Evolutionary conservation across 2,329 filamentous ascomycete species (phyloP), one percentile per base, ranked within the genome.

Genomic region (Helotiales sp.): DNA sequence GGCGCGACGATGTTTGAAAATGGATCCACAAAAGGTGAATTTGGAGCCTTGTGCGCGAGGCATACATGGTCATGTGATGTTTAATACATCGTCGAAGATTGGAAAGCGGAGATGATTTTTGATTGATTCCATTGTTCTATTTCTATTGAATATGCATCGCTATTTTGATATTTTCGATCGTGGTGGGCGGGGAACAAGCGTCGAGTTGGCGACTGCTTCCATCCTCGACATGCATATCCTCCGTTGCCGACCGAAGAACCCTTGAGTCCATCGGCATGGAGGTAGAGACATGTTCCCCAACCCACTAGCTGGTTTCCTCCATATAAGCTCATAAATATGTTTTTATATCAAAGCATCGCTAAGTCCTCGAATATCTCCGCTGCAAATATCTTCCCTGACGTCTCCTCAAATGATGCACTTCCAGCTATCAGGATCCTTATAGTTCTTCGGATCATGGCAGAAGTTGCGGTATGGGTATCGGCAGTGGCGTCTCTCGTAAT

Each of bases 391-490:
- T n/a, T n/a, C 4, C 5, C 40, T 24, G 1, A 10, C 15, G 8
- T 15, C 5, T 29, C 40, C 13, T 50, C 13, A 24, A 51, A 9
- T 54, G 52, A 66, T 49, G 49, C 64, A 66, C 31, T 53, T 57
- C 64, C 64, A 66, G 19, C 59, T 55, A 29, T 58, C 54, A 4
- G 55, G 51, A n/a, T 46, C 49, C 25, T 42, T 42, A 19, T 55
- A 50, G 17, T 59, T 59, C 22, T 40, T 40, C 13, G 52, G 40
- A 46, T 59, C 61, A 5, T 54, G 58, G 47, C 57, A 66, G 10
- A 58, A 52, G 31, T 66, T 65, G 19, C 63, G 42, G 38, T 58
- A 54, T 3, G 66, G 64, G 46, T 66, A 67, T 30, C 61, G 66
- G 56, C 66, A 67, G 55, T 67, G 64, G 36, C 64, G 61, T 25